These are phyloP conservation scores for Monosporascus sp. DNA, from an alignment of 2,329 filamentous ascomycete species.

Conservation along the genomic window DNA sequence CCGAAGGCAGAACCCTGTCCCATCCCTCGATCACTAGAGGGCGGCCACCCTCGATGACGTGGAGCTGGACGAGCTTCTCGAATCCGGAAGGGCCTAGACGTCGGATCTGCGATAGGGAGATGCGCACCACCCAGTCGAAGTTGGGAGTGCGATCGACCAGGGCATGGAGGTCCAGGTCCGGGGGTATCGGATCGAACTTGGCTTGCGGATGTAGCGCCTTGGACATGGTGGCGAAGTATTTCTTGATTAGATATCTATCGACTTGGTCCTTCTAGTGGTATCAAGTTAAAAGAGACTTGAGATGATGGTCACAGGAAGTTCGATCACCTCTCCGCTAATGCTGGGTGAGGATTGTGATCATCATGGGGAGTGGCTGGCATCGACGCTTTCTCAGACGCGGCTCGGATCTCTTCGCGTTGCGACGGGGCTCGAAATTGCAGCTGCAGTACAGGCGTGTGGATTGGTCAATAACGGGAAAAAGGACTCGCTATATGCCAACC, in stretches of 20 bases:
- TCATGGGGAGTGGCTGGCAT: no score
- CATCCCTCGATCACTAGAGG: conserved; percentile 90
- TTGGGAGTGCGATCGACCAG: conserved; percentile 76
- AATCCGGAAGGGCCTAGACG: conserved; percentile 72
- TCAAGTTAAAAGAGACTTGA: no score
- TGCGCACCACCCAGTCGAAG: conserved; percentile 79
- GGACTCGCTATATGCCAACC: no score
- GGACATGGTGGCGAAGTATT: conserved; percentile 55
- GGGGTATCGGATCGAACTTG: conserved; percentile 86
- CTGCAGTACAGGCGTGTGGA: no score
- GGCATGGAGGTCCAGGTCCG: conserved; percentile 69
- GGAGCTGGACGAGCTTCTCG: conserved; percentile 75
- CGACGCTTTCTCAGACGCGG: no score
- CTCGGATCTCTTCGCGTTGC: no score
- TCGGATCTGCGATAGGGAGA: conserved; percentile 73
- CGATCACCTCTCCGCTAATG: no score
- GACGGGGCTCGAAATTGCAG: no score
- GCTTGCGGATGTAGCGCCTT: conserved; percentile 70
- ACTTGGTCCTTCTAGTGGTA: no score
- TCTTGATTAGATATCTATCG: not conserved
- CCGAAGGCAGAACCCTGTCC: conserved; percentile 65
- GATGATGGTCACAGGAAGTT: no score
- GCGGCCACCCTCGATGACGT: conserved; percentile 80
- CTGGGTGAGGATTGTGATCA: no score
- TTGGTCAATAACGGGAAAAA: no score